Base-by-base conservation (phyloP, 164 flowering plant genomes). In the Cinnamomum chago region DNA sequence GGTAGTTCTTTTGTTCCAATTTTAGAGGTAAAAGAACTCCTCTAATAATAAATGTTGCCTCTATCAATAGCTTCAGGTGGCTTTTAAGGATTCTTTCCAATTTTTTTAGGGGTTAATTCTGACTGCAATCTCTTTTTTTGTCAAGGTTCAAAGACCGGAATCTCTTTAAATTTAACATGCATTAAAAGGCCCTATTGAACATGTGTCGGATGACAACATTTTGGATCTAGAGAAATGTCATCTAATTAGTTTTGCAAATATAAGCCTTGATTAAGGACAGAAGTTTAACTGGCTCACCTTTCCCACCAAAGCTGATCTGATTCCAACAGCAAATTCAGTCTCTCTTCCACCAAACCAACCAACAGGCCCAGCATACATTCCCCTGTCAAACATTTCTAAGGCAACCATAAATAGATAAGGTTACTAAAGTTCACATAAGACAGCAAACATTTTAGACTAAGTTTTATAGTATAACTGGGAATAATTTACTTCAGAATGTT, bases 311-410 rank as follows among this genome's bases (percentile, higher is more conserved):
- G 98, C 99, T 70, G 99, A 95, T 79, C 99, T 85, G 78, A 95
- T 95, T 74, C 99, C 99, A 73, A 95, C 98, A 58, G 97, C 90
- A 84, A 95, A 93, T 77, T 95, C 99, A 72, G 91, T 85, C 83
- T 92, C 97, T 65, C 85, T 88, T 78, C 98, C 98, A 75, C 98
- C 97, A 83, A 93, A 92, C 96, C 97, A 95, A 58, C 98, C 98
- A 84, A 95, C 91, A 40, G 99, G 98, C 14, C 97, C 98, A 73
- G 99, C 99, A 88, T 88, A 95, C 97, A 95, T 92, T 80, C 99
- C 99, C 79, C 99, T 82, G 72, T 95, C 99, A 84, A 95, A 95
- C 86, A 81, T 85, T 82, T 95, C 99, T 93, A 88, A 17, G 22
- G 77, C 3, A 67, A 67, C 9, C 58, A 60, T 24, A 78, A 51